Evolutionary conservation across 108 stramenopile species (phyloP).

Genomic region (Pseudonitzschia multistriata): DNA sequence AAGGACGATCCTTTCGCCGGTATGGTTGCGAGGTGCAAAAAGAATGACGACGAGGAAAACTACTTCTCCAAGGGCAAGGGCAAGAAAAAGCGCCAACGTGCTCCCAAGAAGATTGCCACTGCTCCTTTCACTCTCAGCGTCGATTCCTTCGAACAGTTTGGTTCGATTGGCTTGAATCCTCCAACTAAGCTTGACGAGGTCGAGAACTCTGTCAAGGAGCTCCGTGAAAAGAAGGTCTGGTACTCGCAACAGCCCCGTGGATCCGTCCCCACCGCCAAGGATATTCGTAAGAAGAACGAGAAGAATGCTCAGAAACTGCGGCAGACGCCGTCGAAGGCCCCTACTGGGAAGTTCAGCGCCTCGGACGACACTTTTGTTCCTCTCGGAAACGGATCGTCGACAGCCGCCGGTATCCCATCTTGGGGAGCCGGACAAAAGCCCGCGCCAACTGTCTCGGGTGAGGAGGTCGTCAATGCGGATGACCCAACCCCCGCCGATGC

Average conservation of each 20-base stretch:
- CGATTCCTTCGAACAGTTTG: conserved; percentile 88
- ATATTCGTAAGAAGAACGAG: conserved; percentile 85
- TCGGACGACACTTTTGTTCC: conserved; percentile 70
- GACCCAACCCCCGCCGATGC: conserved; percentile 11
- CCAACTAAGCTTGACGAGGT: conserved; percentile 81
- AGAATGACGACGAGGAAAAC: conserved; percentile 61
- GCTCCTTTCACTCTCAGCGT: conserved; percentile 75
- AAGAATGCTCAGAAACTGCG: conserved; percentile 49
- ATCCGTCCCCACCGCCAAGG: conserved; percentile 82
- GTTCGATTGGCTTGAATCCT: conserved; percentile 66
- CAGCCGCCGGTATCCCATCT: conserved; percentile 35
- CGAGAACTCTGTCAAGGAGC: conserved; percentile 74
- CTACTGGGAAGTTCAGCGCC: conserved; percentile 44
- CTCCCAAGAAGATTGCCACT: conserved; percentile 54
- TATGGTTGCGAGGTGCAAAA: conserved; percentile 67
- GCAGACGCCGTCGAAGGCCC: conserved; percentile 16
- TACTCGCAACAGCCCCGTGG: conserved; percentile 90
- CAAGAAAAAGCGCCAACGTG: conserved; percentile 71
- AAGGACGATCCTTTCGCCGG: conserved; percentile 88
- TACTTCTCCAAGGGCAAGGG: conserved; percentile 76
- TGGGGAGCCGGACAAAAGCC: conserved; percentile 56
- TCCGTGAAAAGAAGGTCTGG: conserved; percentile 91
- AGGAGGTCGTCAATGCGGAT: background rate
- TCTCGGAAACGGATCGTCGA: conserved; percentile 54
- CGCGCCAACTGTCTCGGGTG: background rate